phyloP scores from a whole-genome alignment of 1,139 yeast species.

The Pichia sp. region DNA sequence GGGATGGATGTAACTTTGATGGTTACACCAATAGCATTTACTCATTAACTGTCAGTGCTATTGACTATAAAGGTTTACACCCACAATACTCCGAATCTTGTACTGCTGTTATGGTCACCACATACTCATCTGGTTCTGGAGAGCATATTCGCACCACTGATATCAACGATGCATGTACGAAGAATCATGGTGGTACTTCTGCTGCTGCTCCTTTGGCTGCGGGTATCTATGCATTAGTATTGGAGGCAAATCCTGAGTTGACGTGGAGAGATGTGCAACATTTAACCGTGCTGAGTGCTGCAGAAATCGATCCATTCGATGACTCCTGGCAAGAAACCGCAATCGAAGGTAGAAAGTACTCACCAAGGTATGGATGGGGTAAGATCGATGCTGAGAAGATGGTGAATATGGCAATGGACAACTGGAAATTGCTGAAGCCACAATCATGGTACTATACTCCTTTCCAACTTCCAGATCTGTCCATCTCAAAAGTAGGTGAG shows the following conservation, averaged over 20 bases:
- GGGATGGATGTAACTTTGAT: slow-evolving; percentile 93
- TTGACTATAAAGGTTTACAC: slow-evolving; percentile 77
- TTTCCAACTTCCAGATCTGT: slow-evolving; percentile 27
- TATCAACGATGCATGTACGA: slow-evolving; percentile 62
- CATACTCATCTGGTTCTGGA: slow-evolving; percentile 87
- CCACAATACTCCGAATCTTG: slow-evolving; percentile 91
- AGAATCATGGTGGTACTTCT: slow-evolving; percentile 89
- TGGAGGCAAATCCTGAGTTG: slow-evolving; percentile 74
- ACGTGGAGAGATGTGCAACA: slow-evolving; percentile 98
- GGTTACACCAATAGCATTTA: slow-evolving; percentile 96
- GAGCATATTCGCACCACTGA: slow-evolving; percentile 93
- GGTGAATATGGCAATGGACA: slow-evolving; percentile 58
- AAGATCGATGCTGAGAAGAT: slow-evolving; percentile 76
- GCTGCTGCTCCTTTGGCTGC: slow-evolving; percentile 99
- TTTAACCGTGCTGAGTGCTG: slow-evolving; percentile 65
- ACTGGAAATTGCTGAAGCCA: slow-evolving; percentile 83
- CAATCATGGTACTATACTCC: slow-evolving; percentile 75
- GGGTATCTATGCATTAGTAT: slow-evolving; percentile 77
- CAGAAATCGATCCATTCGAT: slow-evolving; percentile 60
- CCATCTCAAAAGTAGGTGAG: slow-evolving; percentile 17
- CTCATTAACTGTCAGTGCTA: slow-evolving; percentile 92
- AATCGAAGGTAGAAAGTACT: slow-evolving; percentile 53
- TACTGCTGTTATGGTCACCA: slow-evolving; percentile 93
- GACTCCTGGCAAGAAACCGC: slow-evolving; percentile 63
- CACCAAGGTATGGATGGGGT: slow-evolving; percentile 91